These are phyloP conservation scores for Elongisporangium undulatum DNA, from an alignment of 352 stramenopile species.

Conservation along the genomic window DNA sequence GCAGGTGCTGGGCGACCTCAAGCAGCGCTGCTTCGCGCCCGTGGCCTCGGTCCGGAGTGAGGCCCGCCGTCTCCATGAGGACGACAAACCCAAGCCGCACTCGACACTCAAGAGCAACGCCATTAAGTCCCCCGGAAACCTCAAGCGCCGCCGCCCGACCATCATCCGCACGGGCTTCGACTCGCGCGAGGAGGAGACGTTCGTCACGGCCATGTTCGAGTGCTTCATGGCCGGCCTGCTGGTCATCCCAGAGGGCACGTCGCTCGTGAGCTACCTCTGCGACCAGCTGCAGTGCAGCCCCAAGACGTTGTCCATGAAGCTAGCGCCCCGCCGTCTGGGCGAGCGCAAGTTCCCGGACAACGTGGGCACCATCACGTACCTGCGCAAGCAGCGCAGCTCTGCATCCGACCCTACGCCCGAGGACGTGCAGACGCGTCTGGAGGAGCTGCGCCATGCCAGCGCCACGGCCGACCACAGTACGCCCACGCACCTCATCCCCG, in stretches of 20 bases:
- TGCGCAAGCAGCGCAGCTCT: conserved; percentile 17
- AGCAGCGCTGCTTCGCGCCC: conserved; percentile 28
- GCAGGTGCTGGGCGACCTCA: conserved; percentile 27
- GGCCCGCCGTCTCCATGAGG: background rate
- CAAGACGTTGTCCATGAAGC: conserved; percentile 68
- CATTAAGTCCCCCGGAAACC: background rate
- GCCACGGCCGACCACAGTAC: conserved; percentile 20
- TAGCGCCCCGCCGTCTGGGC: conserved; percentile 42
- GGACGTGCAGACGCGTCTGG: conserved; percentile 4
- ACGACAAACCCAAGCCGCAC: background rate
- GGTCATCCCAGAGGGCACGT: conserved; percentile 45
- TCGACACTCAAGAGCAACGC: conserved; percentile 7
- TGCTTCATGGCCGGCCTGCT: conserved; percentile 59
- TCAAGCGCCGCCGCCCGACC: conserved; percentile 16
- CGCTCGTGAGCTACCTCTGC: conserved; percentile 53
- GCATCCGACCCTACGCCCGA: background rate
- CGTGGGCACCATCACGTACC: conserved; percentile 49
- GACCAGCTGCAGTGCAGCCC: conserved; percentile 44
- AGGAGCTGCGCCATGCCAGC: conserved; percentile 23
- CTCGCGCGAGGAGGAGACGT: conserved; percentile 54
- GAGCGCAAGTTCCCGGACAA: conserved; percentile 58
- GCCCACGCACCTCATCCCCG: conserved; percentile 12
- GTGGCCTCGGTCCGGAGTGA: background rate
- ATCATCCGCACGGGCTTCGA: conserved; percentile 80
- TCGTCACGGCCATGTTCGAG: conserved; percentile 52